Conservation (phyloP, 2,329 filamentous ascomycete species). For the Bipolaris sorokiniana region DNA sequence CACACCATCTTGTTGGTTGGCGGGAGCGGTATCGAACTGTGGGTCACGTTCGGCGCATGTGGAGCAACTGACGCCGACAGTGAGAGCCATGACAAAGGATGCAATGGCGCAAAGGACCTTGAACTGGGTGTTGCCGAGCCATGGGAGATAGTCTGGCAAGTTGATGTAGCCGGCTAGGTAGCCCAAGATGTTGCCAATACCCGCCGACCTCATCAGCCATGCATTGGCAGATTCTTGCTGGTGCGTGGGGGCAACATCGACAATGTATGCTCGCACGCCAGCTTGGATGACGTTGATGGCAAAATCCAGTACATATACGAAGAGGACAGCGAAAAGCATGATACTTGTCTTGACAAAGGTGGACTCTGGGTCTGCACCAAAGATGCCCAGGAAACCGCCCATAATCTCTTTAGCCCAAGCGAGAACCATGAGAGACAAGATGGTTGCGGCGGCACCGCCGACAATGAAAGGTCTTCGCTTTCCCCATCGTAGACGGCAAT, state of each 20-base stretch:
- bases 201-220: conserved; percentile 87
- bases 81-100: conserved; percentile 71
- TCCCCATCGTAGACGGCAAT: conserved; percentile 56
- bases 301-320: conserved; percentile 91
- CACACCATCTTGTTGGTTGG: conserved; percentile 64
- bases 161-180: conserved; percentile 87
- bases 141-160: conserved; percentile 75
- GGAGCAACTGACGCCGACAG: conserved; percentile 72
- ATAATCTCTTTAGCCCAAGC: conserved; percentile 64
- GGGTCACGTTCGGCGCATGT: conserved; percentile 82
- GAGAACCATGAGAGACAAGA: conserved; percentile 57
- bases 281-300: conserved; percentile 97
- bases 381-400: conserved; percentile 68
- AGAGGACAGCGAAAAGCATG: conserved; percentile 80
- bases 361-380: conserved; percentile 72
- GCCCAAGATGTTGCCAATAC: conserved; percentile 87
- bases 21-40: conserved; percentile 68
- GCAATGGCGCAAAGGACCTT: conserved; percentile 89
- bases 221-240: conserved; percentile 94
- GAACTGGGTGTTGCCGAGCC: conserved; percentile 87
- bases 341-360: conserved; percentile 67
- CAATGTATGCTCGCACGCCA: conserved; percentile 87
- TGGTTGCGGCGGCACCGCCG: conserved; percentile 56
- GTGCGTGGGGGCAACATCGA: conserved; percentile 88
- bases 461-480: conserved; percentile 61